Evolutionary conservation across 2,329 filamentous ascomycete species (phyloP).

Genomic region (Neofusicoccum sp.): DNA sequence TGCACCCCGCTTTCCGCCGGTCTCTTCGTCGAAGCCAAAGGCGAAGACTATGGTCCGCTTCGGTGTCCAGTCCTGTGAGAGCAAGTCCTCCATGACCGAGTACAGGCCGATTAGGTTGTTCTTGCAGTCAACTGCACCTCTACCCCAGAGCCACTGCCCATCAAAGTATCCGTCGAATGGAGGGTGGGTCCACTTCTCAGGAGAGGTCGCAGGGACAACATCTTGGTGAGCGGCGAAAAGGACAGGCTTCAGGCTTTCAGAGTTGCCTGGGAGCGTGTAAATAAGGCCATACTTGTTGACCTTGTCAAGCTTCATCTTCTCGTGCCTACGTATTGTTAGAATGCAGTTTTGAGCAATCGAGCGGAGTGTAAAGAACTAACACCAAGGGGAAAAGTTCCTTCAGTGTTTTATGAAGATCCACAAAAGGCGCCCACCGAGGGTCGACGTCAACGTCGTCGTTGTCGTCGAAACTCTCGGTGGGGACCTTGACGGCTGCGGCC

Average conservation of each 20-base stretch:
- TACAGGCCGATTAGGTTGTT: slow-evolving; percentile 55
- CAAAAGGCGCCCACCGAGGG: slow-evolving; percentile 61
- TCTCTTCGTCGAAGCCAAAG: slow-evolving; percentile 67
- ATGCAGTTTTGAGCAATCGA: background rate
- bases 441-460: slow-evolving; percentile 59
- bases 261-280: slow-evolving; percentile 59
- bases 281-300: slow-evolving; percentile 63
- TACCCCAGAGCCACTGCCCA: slow-evolving; percentile 64
- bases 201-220: slow-evolving; percentile 58
- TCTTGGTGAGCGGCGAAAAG: slow-evolving; percentile 67
- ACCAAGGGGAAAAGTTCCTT: slow-evolving; percentile 55
- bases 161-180: slow-evolving; percentile 60
- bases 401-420: slow-evolving; percentile 56
- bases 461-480: slow-evolving; percentile 59
- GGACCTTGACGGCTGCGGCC: slow-evolving; percentile 55
- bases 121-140: slow-evolving; percentile 64
- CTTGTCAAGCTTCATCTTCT: slow-evolving; percentile 52
- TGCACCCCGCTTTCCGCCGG: slow-evolving; percentile 56
- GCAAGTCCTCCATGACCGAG: slow-evolving; percentile 59
- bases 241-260: slow-evolving; percentile 55
- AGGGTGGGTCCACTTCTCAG: slow-evolving; percentile 61
- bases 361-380: slow-evolving; percentile 9
- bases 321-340: slow-evolving; percentile 34
- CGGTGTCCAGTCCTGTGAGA: slow-evolving; percentile 56
- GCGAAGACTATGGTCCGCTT: slow-evolving; percentile 60